These are phyloP conservation scores for Neopestalotiopsis rosae DNA, from an alignment of 2,329 filamentous ascomycete species.

Conservation along the genomic window DNA sequence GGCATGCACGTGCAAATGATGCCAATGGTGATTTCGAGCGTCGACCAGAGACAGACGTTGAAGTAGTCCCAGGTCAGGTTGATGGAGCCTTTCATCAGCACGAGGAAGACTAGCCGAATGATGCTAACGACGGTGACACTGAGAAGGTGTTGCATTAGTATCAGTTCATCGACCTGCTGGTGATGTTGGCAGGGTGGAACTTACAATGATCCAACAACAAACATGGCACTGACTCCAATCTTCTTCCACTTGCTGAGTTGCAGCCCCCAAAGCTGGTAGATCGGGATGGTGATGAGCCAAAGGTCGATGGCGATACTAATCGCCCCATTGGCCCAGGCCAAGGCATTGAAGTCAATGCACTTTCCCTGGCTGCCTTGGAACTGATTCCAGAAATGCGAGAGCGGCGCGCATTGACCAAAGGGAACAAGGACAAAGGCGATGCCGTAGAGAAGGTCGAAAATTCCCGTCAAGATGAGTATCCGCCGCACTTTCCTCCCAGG, in stretches of 20 bases:
- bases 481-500: constrained; percentile 31
- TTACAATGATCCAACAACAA: constrained; percentile 47
- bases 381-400: constrained; percentile 30
- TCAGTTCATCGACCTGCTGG: neutral
- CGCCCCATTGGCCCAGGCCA: constrained; percentile 41
- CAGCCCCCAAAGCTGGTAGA: constrained; percentile 46
- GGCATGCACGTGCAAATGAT: constrained; percentile 42
- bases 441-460: constrained; percentile 26
- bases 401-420: constrained; percentile 30
- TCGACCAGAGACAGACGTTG: constrained; percentile 38
- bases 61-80: constrained; percentile 38
- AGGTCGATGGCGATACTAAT: constrained; percentile 48
- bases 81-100: constrained; percentile 31
- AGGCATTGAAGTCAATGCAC: constrained; percentile 35
- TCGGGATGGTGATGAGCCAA: constrained; percentile 46
- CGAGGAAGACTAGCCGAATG: constrained; percentile 36
- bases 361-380: constrained; percentile 40
- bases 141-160: neutral
- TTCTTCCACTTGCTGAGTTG: constrained; percentile 53
- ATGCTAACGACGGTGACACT: constrained; percentile 38
- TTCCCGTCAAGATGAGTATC: neutral
- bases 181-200: neutral
- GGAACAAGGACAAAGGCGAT: constrained; percentile 28
- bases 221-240: constrained; percentile 47
- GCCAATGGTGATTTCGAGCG: constrained; percentile 39